Base-by-base conservation (phyloP, 2,329 filamentous ascomycete genomes). In the Microcera coccophila region DNA sequence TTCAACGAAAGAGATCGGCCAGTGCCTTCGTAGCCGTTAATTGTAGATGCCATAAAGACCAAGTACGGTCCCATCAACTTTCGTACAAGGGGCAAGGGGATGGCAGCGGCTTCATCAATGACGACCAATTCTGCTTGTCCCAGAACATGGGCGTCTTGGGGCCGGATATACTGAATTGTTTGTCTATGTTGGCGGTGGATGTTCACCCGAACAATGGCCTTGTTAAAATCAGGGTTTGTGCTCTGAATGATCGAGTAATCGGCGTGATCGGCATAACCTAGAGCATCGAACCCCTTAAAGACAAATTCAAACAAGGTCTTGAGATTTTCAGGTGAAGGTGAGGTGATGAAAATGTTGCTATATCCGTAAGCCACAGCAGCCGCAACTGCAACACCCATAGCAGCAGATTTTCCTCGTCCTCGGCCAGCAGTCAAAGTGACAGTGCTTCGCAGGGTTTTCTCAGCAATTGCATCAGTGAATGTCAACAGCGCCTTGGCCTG, bases 341-440 rank as follows among this genome's bases (percentile, higher is more conserved):
- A 97, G 2, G 93, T 98, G 62, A 98, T 95, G 69, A 98, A 98
- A 59, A 98, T 95, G 66, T 98, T 98, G 73, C 90, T 95, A 69
- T 98, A 98, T 19, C 93, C 93, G 62, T 97, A 87, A 1, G 93
- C 91, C 34, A 98, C 80, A 2, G 94, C 94, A 3, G 93, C 90
- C 3, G 93, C 93, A 33, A 98, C 86, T 3, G 93, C 90, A 39
- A 98, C 84, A 68, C 93, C 93, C 59, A 98, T 78, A 19, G 93
- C 93, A 15, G 93, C 94, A 16, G 93, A 98, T 70, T 98, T 98
- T 69, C 93, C 93, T 59, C 93, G 84, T 66, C 93, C 93, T 81
- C 93, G 83, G 28, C 85, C 91, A 15, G 93, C 93, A 10, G 93
- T 98, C 54, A 98, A 67, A 1, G 93, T 87, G 26, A 98, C 93